Evolutionary conservation across 1,284 basidiomycete genomes (phyloP), one percentile per base, ranked within the genome.

Genomic region (Hemileia vastatrix): DNA sequence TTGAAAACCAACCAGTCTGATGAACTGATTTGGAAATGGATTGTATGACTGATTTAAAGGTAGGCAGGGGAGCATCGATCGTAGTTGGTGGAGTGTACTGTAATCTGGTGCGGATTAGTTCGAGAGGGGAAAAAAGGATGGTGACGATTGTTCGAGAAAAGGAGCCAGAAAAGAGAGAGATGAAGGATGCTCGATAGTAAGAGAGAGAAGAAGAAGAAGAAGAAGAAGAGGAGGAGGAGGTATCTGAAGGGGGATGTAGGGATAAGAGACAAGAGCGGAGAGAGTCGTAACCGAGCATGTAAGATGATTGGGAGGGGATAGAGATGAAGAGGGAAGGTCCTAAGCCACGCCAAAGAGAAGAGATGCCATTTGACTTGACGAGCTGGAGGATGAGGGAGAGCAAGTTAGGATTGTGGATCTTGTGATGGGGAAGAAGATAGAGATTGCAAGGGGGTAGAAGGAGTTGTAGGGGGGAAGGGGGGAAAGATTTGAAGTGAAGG

Each of bases 211-310:
- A 66, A 6, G 31, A 5, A 1, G 65, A 45, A 57, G 15, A 65
- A 44, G 15, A 31, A 48, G 21, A n/a, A n/a, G 55, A 6, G 27
- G 56, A 43, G 13, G 21, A 23, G 21, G 24, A 27, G 40, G 57
- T 18, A 18, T 63, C n/a, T 31, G 52, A 43, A 18, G 32, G 44
- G 23, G 56, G 66, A 2, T 63, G 64, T 33, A 63, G 64, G 6
- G 55, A 56, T 6, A 77, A 64, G 15, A 75, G 65, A 13, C 64
- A 62, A 21, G 70, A 81, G 11, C 91, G 80, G 19, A 97, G 83
- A 74, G 88, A 84, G 77, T 97, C 94, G 76, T 98, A 98, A 27
- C 90, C 91, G 54, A 96, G 81, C 86, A 98, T 98, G 78, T 98
- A 98, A 40, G 86, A 83, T 52, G 93, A 91, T 54, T 93, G 85